Evolutionary conservation across 768 basidiomycete species (phyloP).

Genomic region (Filobasidium floriforme): DNA sequence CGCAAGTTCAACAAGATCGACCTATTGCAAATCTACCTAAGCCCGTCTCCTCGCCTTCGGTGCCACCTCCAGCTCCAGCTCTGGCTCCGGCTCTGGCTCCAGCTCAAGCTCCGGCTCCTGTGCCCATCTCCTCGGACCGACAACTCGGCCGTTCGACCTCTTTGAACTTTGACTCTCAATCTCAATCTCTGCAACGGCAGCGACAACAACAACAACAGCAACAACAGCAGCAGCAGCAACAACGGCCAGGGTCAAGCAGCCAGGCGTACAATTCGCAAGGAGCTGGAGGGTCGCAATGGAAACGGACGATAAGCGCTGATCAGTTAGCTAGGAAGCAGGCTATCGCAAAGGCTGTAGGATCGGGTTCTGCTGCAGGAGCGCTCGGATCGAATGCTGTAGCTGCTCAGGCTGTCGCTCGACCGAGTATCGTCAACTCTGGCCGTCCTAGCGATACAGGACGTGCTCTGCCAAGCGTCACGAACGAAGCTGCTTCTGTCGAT

Average conservation of each 20-base stretch:
- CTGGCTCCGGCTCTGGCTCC: too few species aligned
- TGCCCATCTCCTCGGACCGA: background rate
- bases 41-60: too few species aligned
- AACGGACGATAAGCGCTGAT: slow-evolving; percentile 1
- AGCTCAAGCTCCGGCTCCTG: too few species aligned
- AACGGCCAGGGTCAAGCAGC: background rate
- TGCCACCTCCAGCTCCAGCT: too few species aligned
- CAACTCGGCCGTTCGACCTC: slow-evolving; percentile 1
- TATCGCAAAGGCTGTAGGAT: background rate
- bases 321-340: background rate
- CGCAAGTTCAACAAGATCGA: background rate
- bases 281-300: background rate
- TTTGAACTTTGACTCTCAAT: background rate
- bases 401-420: background rate
- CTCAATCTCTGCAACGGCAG: background rate
- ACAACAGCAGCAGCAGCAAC: background rate
- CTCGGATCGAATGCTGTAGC: background rate
- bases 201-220: background rate
- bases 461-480: background rate
- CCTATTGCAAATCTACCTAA: background rate
- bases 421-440: background rate
- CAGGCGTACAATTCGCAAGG: background rate
- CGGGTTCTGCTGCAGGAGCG: background rate
- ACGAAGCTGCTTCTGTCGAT: background rate
- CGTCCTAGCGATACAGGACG: background rate